Conservation (phyloP, 441 rosid genomes). For the Adansonia madagascariensis region DNA sequence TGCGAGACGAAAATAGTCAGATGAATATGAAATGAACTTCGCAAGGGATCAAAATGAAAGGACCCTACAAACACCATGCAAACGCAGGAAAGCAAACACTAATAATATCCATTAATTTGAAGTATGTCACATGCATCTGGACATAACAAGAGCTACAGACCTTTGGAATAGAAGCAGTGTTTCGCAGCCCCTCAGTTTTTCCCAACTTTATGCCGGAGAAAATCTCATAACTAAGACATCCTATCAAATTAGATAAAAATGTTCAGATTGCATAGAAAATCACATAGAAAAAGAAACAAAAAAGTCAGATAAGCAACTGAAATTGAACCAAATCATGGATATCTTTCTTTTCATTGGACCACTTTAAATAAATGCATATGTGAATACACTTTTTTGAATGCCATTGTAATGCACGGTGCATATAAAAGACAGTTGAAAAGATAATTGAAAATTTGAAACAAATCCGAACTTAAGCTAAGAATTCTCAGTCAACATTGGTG, state of each 20-base stretch:
- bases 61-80: constrained; percentile 19
- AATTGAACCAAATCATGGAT: not conserved
- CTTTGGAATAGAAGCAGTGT: constrained; percentile 92
- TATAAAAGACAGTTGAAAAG: not conserved
- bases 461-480: not conserved
- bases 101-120: constrained; percentile 19
- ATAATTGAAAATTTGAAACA: not conserved
- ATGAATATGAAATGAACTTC: constrained; percentile 46
- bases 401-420: not conserved
- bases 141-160: constrained; percentile 43
- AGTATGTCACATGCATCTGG: not conserved
- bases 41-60: constrained; percentile 29
- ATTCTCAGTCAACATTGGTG: not conserved
- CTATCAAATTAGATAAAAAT: constrained; percentile 42
- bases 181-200: constrained; percentile 93
- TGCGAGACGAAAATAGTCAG: constrained; percentile 55
- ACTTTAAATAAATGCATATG: not conserved
- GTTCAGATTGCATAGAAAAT: constrained; percentile 27
- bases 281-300: not conserved
- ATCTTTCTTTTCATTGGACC: not conserved
- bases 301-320: not conserved
- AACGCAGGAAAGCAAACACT: not conserved
- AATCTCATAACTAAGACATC: constrained; percentile 91
- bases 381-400: not conserved
- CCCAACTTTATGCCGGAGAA: constrained; percentile 84